phyloP scores from a whole-genome alignment of 345 rosid species.

The Eucalyptus sp. region DNA sequence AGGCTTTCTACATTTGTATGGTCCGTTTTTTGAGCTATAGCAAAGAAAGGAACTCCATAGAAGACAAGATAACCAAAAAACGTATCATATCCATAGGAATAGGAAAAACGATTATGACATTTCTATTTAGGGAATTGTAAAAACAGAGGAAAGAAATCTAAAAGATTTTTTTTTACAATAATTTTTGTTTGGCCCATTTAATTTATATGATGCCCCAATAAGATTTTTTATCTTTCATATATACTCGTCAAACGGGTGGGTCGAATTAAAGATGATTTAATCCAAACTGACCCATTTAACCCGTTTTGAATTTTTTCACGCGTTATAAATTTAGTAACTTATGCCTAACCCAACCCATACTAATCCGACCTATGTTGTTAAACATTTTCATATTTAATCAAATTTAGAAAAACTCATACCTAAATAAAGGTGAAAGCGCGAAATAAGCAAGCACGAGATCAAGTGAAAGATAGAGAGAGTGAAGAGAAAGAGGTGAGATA shows the following conservation, averaged over 20 bases:
- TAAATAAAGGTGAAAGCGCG: too few relatives aligned
- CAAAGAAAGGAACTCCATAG: not conserved
- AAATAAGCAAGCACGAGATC: not conserved
- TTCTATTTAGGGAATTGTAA: not conserved
- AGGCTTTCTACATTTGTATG: not conserved
- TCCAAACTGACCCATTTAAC: not conserved
- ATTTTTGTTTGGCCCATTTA: too few relatives aligned
- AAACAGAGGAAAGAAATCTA: not conserved
- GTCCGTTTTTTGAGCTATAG: not conserved
- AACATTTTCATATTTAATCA: not conserved
- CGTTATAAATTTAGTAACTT: not conserved
- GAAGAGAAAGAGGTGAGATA: not conserved
- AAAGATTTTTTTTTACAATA: too few relatives aligned
- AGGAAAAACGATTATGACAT: not conserved
- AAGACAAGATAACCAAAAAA: not conserved
- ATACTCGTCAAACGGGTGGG: not conserved
- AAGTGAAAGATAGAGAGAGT: not conserved
- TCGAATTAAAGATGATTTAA: too few relatives aligned
- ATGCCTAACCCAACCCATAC: fast-evolving
- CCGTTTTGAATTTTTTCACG: not conserved
- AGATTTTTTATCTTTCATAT: not conserved
- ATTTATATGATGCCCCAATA: too few relatives aligned
- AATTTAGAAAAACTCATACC: not conserved
- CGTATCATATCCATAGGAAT: not conserved
- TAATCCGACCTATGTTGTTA: too few relatives aligned